phyloP scores from a whole-genome alignment of 805 yeast species.

The Barnettozyma sucrosica region DNA sequence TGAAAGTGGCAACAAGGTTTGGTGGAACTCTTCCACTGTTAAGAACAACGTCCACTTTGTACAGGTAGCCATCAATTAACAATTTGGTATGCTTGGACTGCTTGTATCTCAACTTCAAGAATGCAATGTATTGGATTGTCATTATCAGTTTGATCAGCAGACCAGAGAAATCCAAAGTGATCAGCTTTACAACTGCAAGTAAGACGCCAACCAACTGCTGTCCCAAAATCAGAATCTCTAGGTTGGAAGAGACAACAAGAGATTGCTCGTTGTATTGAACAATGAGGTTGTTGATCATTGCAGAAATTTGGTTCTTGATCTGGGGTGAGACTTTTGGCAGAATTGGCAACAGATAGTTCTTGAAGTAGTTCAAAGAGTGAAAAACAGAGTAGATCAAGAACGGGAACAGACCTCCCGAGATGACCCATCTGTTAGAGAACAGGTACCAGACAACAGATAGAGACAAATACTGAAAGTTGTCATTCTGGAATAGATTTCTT shows the following conservation, averaged over 20 bases:
- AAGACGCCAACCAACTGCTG: conserved; percentile 37
- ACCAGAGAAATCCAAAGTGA: conserved; percentile 23
- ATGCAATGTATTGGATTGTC: conserved; percentile 41
- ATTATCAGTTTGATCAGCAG: conserved; percentile 32
- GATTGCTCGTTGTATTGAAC: conserved; percentile 38
- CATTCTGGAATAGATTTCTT: conserved; percentile 37
- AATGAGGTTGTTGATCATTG: conserved; percentile 29
- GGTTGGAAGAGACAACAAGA: conserved; percentile 38
- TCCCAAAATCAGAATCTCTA: conserved; percentile 39
- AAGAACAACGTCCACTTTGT: conserved; percentile 33
- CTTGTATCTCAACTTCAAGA: conserved; percentile 55
- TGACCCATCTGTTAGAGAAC: conserved; percentile 34
- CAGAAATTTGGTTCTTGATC: conserved; percentile 26
- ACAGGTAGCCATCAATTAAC: conserved; percentile 42
- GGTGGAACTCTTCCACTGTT: conserved; percentile 34
- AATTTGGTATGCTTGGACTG: conserved; percentile 50
- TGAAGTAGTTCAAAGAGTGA: conserved; percentile 57
- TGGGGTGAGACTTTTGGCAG: conserved; percentile 30
- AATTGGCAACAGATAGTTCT: conserved; percentile 47
- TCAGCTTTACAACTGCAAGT: conserved; percentile 34
- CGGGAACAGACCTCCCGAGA: conserved; percentile 49
- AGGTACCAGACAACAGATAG: conserved; percentile 39
- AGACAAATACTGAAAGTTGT: conserved; percentile 58
- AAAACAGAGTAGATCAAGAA: conserved; percentile 58
- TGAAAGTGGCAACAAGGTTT: conserved; percentile 14